Conservation (phyloP, 768 basidiomycete species). For the Lactarius trivialis region DNA sequence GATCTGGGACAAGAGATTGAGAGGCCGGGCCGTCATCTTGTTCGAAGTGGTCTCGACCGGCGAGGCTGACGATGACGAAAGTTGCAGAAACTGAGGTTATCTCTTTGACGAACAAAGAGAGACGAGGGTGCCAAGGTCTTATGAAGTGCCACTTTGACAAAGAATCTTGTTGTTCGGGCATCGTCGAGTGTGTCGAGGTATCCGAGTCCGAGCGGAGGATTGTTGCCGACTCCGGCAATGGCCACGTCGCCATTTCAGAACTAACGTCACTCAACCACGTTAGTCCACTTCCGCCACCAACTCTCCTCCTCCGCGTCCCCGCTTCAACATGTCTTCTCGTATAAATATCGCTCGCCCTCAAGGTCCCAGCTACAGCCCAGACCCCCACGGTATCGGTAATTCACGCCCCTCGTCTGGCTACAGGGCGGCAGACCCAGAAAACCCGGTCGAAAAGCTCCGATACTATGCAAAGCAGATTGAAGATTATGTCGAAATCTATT, state of each 20-base stretch:
- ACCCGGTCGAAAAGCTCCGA: conserved; percentile 73
- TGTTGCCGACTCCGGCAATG: background rate
- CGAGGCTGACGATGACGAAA: conserved; percentile 45
- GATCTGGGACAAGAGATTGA: conserved; percentile 48
- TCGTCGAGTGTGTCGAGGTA: background rate
- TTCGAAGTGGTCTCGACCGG: conserved; percentile 30
- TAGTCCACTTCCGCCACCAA: background rate
- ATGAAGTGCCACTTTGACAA: conserved; percentile 56
- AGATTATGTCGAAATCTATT: conserved; percentile 87
- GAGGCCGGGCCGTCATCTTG: conserved; percentile 29
- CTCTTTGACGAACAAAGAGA: conserved; percentile 68
- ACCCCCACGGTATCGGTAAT: conserved; percentile 79
- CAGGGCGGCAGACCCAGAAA: conserved; percentile 74
- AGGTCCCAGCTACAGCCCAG: conserved; percentile 46
- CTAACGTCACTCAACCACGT: background rate
- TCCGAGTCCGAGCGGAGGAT: background rate
- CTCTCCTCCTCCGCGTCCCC: background rate
- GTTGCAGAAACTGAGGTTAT: conserved; percentile 83
- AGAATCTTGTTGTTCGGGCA: background rate
- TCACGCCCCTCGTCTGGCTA: conserved; percentile 63
- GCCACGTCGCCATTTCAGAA: conserved; percentile 1
- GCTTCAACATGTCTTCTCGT: conserved; percentile 61
- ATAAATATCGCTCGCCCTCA: conserved; percentile 74
- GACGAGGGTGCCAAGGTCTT: conserved; percentile 66
- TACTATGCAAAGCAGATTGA: conserved; percentile 71